phyloP scores from a whole-genome alignment of 352 stramenopile genomes.

The Thalassiosira hispida region DNA sequence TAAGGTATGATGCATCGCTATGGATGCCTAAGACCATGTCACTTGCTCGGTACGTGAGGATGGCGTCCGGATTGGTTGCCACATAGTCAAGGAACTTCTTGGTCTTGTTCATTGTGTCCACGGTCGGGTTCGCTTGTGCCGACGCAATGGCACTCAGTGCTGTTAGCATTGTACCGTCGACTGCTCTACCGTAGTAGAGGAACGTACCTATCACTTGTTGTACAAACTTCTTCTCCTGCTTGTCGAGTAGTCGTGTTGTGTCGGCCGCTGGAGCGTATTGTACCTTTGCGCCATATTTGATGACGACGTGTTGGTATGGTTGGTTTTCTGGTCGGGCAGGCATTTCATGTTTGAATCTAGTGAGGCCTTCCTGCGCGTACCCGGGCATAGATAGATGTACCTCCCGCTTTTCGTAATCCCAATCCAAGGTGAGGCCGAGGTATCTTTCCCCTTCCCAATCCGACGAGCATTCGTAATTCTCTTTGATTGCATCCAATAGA shows the following conservation, averaged over 20 bases:
- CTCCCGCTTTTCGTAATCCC: neutral
- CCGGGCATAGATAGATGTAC: conserved; percentile 36
- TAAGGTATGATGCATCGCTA: conserved; percentile 45
- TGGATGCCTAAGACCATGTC: conserved; percentile 53
- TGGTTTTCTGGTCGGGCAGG: neutral
- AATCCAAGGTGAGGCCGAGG: neutral
- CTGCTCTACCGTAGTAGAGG: conserved; percentile 10
- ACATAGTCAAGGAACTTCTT: conserved; percentile 31
- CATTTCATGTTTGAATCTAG: conserved; percentile 41
- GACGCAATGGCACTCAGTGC: conserved; percentile 7
- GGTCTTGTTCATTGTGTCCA: neutral
- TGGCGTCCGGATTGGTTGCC: conserved; percentile 46
- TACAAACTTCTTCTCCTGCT: conserved; percentile 10
- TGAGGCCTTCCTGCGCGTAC: conserved; percentile 23
- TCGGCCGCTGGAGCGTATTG: neutral
- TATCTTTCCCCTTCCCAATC: neutral
- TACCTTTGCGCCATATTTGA: neutral
- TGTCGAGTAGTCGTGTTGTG: neutral
- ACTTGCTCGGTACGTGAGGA: conserved; percentile 28
- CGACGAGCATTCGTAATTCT: neutral
- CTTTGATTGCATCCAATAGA: neutral
- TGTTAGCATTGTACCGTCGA: conserved; percentile 8
- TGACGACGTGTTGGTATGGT: neutral
- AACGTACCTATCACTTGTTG: conserved; percentile 30
- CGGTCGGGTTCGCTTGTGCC: neutral